Percentiles rank a stretch among this genome's conserved stretches.
phyloP scores from a whole-genome alignment of 2,329 filamentous ascomycete species.

The Colletotrichum siamense region DNA sequence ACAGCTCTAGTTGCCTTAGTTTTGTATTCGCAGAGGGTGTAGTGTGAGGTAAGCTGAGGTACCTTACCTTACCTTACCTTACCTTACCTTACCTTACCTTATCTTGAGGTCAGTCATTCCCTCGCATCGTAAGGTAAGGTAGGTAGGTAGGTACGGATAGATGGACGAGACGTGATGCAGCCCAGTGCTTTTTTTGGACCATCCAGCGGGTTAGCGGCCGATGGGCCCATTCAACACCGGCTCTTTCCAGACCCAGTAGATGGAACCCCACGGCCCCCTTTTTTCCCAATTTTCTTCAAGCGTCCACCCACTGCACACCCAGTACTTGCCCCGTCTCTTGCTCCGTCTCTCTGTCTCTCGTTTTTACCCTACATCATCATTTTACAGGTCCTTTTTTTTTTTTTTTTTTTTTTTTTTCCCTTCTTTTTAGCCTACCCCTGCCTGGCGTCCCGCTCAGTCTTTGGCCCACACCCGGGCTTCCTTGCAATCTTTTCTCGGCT shows the following conservation, averaged over 20 bases:
- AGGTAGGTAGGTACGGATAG: too few relatives aligned
- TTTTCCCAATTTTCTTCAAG: not conserved
- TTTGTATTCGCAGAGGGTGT: too few relatives aligned
- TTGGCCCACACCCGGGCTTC: not conserved
- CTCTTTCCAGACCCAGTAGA: not conserved
- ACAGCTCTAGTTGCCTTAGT: too few relatives aligned
- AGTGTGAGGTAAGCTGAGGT: too few relatives aligned
- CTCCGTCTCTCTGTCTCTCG: not conserved
- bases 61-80: too few relatives aligned
- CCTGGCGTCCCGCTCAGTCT: not conserved
- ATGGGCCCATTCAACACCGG: not conserved
- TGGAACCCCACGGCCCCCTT: not conserved
- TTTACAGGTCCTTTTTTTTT: not conserved
- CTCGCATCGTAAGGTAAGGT: too few relatives aligned
- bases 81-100: too few relatives aligned
- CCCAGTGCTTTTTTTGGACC: constrained; percentile 16
- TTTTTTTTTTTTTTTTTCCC: not conserved
- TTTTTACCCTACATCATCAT: not conserved
- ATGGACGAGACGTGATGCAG: not conserved
- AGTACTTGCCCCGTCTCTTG: too few relatives aligned
- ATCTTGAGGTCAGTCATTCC: too few relatives aligned
- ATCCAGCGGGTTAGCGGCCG: not conserved
- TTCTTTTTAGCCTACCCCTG: not conserved
- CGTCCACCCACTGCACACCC: too few relatives aligned
- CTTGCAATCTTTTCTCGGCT: not conserved